These are phyloP conservation scores for Ogataea paraovalis DNA, from an alignment of 805 yeast genomes.

Conservation along the genomic window DNA sequence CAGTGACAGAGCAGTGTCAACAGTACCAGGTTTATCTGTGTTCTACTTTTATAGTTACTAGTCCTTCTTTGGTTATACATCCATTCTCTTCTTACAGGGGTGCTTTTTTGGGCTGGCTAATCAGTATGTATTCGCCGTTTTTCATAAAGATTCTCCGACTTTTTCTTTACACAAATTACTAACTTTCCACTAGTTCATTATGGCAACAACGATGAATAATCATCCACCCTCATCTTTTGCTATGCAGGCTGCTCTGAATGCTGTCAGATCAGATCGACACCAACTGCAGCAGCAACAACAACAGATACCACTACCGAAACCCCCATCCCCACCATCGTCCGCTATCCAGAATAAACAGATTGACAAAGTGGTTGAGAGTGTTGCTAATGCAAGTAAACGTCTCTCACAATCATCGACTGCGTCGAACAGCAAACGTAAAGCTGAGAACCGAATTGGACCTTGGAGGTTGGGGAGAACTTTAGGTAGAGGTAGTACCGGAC, in stretches of 20 bases:
- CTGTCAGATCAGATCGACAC: conserved; percentile 5
- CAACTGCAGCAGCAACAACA: conserved; percentile 5
- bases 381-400: conserved; percentile 35
- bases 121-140: too few relatives aligned
- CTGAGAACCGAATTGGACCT: conserved; percentile 59
- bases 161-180: too few relatives aligned
- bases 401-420: conserved; percentile 39
- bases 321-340: background rate
- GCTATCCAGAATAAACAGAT: conserved; percentile 27
- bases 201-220: background rate
- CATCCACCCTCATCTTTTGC: conserved; percentile 23
- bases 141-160: too few relatives aligned
- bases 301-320: background rate
- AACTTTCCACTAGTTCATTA: background rate
- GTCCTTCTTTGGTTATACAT: too few relatives aligned
- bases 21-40: too few relatives aligned
- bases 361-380: conserved; percentile 40
- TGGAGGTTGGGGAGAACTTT: conserved; percentile 78
- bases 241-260: conserved; percentile 23
- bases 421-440: conserved; percentile 31
- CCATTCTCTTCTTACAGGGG: too few relatives aligned
- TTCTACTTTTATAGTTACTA: too few relatives aligned
- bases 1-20: too few relatives aligned
- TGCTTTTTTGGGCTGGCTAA: too few relatives aligned
- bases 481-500: conserved; percentile 81